Percentiles rank a stretch among this genome's conserved stretches.
These are phyloP conservation scores for Saccharomyces paradoxus DNA, from an alignment of 805 yeast species.

Conservation along the genomic window DNA sequence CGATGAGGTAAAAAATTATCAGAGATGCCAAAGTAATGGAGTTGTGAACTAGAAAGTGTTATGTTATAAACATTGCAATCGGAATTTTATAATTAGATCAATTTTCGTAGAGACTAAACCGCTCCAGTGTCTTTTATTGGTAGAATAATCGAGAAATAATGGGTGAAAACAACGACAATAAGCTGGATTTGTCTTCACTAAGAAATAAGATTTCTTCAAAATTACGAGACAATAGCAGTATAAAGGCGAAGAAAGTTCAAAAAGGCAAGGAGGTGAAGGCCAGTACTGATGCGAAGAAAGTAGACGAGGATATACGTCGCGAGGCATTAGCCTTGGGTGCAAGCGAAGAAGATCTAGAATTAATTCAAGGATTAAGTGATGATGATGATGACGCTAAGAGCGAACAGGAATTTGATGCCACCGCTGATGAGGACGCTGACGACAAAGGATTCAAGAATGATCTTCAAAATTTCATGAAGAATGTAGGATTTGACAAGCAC, in stretches of 20 bases:
- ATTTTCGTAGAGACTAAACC: background rate
- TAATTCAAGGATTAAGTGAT: conserved; percentile 48
- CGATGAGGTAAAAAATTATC: background rate
- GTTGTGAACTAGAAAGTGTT: background rate
- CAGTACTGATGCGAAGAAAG: conserved; percentile 13
- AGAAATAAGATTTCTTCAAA: conserved; percentile 57
- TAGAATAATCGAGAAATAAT: background rate
- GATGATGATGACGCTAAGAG: conserved; percentile 39
- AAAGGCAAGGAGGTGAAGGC: conserved; percentile 19
- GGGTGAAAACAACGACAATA: conserved; percentile 1
- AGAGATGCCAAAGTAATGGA: background rate
- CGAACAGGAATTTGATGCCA: conserved; percentile 34
- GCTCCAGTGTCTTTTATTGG: background rate
- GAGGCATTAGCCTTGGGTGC: conserved; percentile 84
- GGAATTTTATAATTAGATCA: background rate
- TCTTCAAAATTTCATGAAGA: conserved; percentile 52
- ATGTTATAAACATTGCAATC: background rate
- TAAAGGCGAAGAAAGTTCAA: conserved; percentile 13
- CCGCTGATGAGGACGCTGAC: conserved; percentile 25
- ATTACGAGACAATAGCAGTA: conserved; percentile 29
- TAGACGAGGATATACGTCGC: conserved; percentile 38
- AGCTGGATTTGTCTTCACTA: conserved; percentile 40
- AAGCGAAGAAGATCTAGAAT: conserved; percentile 66
- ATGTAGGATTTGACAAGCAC: conserved; percentile 49
- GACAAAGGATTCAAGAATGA: conserved; percentile 44